phyloP scores from a whole-genome alignment of 202 grass and related monocot species.

The Saccharum hybrid region DNA sequence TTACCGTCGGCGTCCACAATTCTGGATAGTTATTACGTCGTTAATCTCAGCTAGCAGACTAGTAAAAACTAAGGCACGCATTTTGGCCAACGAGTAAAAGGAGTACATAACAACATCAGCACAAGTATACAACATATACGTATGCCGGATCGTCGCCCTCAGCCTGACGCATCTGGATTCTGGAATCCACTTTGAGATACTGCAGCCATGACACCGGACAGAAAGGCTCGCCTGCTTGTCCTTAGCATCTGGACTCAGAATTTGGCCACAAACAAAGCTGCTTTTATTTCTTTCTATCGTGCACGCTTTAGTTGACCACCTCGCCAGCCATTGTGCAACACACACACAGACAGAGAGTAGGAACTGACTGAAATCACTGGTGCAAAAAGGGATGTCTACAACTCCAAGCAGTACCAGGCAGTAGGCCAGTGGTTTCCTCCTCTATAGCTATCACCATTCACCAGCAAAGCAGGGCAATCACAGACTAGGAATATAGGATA shows the following conservation, averaged over 20 bases:
- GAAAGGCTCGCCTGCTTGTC: not conserved
- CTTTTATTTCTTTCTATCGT: not conserved
- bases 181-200: too few species aligned
- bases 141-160: too few species aligned
- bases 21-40: too few species aligned
- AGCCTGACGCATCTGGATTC: too few species aligned
- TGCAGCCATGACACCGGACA: not conserved
- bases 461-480: not conserved
- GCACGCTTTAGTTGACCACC: not conserved
- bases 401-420: not conserved
- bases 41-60: too few species aligned
- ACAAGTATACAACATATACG: too few species aligned
- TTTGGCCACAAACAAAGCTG: constrained; percentile 12
- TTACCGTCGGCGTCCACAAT: too few species aligned
- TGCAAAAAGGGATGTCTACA: not conserved
- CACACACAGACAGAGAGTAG: not conserved
- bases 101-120: too few species aligned
- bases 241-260: not conserved
- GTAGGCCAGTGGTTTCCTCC: not conserved
- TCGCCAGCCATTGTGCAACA: not conserved
- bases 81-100: too few species aligned
- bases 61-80: too few species aligned
- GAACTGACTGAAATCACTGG: not conserved
- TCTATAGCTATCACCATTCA: not conserved
- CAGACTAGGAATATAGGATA: not conserved